Evolutionary conservation across 345 rosid species (phyloP).

Genomic region (Ceriops zippeliana): DNA sequence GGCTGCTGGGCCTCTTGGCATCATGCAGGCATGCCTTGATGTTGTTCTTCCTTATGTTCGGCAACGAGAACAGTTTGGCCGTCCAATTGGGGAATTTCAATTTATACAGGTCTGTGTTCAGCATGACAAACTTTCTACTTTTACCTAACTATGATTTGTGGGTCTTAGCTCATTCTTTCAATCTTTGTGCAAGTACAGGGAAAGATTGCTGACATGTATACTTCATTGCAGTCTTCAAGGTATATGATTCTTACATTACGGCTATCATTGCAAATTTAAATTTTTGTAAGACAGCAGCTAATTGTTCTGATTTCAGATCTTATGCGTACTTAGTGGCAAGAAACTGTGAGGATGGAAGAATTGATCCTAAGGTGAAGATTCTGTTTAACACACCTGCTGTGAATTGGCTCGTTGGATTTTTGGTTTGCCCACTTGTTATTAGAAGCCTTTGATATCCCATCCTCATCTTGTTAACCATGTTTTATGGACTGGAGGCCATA

Average conservation of each 20-base stretch:
- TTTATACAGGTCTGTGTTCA: constrained; percentile 71
- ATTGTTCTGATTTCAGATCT: constrained; percentile 48
- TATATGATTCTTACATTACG: constrained; percentile 13
- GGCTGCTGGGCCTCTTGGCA: constrained; percentile 90
- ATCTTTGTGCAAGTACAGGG: constrained; percentile 52
- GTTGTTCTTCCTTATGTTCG: constrained; percentile 81
- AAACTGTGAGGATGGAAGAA: constrained; percentile 68
- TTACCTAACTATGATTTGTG: constrained; percentile 5
- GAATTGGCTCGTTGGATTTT: neutral
- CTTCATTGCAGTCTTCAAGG: constrained; percentile 91
- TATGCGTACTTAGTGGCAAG: constrained; percentile 85
- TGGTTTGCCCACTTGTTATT: neutral
- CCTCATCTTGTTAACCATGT: no score
- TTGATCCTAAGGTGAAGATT: constrained; percentile 63
- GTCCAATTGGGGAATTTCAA: constrained; percentile 84
- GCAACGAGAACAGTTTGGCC: constrained; percentile 88
- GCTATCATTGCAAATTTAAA: constrained; percentile 1
- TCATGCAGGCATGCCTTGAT: constrained; percentile 97
- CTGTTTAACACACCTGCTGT: neutral
- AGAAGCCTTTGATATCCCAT: neutral
- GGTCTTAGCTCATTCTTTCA: neutral
- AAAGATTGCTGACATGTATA: constrained; percentile 90
- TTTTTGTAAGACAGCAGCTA: neutral
- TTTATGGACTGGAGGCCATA: no score
- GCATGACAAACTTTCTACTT: neutral